A percentile compares a stretch with the other conserved stretches of the same genome.
These are phyloP conservation scores for Magnusiomyces tetraspermus DNA, from an alignment of 1,139 yeast species.

Conservation along the genomic window DNA sequence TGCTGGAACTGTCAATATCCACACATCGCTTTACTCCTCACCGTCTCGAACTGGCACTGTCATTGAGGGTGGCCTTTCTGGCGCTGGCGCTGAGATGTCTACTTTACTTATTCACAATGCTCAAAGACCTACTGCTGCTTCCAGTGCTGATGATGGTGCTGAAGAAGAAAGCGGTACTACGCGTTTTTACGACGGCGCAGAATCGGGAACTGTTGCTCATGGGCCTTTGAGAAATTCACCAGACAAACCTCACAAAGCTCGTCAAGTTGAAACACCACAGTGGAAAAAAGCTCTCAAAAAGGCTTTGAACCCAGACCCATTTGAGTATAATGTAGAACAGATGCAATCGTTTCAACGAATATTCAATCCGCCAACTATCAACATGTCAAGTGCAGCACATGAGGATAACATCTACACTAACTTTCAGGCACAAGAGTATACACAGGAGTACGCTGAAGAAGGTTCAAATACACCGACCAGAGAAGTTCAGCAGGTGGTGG, in stretches of 20 bases:
- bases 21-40: not conserved
- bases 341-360: not conserved
- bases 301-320: not conserved
- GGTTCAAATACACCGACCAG: too few species aligned
- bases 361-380: conserved; percentile 4
- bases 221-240: not conserved
- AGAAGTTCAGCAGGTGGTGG: too few species aligned
- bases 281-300: conserved; percentile 1
- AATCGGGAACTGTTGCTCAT: not conserved
- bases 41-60: not conserved
- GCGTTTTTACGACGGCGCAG: not conserved
- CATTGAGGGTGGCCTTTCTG: not conserved
- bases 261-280: not conserved
- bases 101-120: not conserved
- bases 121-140: not conserved
- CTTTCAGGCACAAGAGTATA: not conserved
- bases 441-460: too few species aligned
- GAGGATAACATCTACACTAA: not conserved
- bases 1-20: not conserved
- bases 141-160: not conserved
- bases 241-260: not conserved
- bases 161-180: not conserved
- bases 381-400: not conserved
- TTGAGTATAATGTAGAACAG: not conserved
- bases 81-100: not conserved